These are phyloP conservation scores for Aspergillus caelatus DNA, from an alignment of 2,329 filamentous ascomycete species.

Conservation along the genomic window DNA sequence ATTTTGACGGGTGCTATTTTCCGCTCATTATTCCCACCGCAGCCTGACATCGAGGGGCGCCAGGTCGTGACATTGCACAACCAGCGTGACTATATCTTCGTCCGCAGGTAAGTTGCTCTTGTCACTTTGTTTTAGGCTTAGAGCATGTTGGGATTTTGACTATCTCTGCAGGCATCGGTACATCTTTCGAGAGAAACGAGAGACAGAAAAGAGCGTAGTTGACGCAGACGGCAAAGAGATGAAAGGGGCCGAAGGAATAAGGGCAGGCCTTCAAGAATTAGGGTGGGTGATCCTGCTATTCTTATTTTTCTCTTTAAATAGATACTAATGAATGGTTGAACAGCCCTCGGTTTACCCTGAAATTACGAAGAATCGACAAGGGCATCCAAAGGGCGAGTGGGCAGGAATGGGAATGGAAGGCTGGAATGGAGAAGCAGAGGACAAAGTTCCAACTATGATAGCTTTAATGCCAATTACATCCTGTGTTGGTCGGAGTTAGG, in stretches of 20 bases:
- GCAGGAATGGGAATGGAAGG: slow-evolving; percentile 96
- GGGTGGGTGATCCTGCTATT: slow-evolving; percentile 47
- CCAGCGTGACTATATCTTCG: slow-evolving; percentile 94
- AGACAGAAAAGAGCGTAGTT: slow-evolving; percentile 83
- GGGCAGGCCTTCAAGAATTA: slow-evolving; percentile 86
- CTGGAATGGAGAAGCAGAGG: slow-evolving; percentile 88
- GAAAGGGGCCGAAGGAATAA: slow-evolving; percentile 81
- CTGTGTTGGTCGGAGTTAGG: neutral
- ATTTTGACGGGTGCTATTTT: slow-evolving; percentile 85
- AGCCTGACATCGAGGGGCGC: slow-evolving; percentile 80
- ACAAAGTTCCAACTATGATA: slow-evolving; percentile 85
- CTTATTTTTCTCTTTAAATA: neutral
- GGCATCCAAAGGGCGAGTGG: slow-evolving; percentile 77
- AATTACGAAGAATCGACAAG: slow-evolving; percentile 87
- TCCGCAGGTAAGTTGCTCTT: slow-evolving; percentile 54
- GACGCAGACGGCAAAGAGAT: slow-evolving; percentile 80
- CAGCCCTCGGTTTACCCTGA: slow-evolving; percentile 75
- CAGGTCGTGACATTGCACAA: slow-evolving; percentile 94
- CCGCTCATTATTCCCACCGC: slow-evolving; percentile 74
- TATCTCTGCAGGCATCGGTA: slow-evolving; percentile 72
- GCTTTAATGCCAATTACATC: neutral
- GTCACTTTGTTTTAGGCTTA: neutral
- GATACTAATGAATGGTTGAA: neutral
- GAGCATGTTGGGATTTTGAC: neutral
- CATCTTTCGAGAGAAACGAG: slow-evolving; percentile 84